These are phyloP conservation scores for Hypoxylon subgilvum DNA, from an alignment of 495 filamentous ascomycete species.

Conservation along the genomic window DNA sequence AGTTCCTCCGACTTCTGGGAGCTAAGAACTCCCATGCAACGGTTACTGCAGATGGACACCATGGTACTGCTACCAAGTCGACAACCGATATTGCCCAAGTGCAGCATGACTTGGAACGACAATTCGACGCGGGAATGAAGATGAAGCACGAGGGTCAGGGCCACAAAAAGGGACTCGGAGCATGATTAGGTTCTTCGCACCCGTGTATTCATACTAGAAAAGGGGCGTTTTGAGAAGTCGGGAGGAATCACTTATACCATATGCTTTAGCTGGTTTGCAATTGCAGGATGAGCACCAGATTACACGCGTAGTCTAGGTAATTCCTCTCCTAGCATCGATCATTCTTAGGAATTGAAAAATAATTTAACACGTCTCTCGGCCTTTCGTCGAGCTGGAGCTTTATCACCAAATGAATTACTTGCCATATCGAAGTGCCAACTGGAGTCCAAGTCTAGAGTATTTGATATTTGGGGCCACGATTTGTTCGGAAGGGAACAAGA, in stretches of 20 bases:
- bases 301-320: neutral
- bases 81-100: conserved; percentile 48
- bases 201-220: conserved; percentile 15
- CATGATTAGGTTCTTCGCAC: conserved; percentile 44
- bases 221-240: conserved; percentile 26
- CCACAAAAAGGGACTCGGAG: conserved; percentile 61
- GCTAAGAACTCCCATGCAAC: conserved; percentile 48
- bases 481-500: no score
- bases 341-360: no score
- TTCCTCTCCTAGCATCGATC: neutral
- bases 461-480: no score
- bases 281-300: conserved; percentile 1
- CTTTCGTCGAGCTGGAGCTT: no score
- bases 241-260: conserved; percentile 30
- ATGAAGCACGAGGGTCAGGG: conserved; percentile 61
- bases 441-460: no score
- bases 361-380: no score
- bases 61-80: conserved; percentile 15
- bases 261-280: conserved; percentile 9
- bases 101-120: conserved; percentile 63
- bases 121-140: conserved; percentile 63
- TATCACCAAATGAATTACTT: no score
- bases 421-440: no score
- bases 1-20: conserved; percentile 64
- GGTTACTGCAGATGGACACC: conserved; percentile 10